Evolutionary conservation across 2,329 filamentous ascomycete genomes (phyloP), one percentile per base, ranked within the genome.

Genomic region (Aspergillus jensenii): DNA sequence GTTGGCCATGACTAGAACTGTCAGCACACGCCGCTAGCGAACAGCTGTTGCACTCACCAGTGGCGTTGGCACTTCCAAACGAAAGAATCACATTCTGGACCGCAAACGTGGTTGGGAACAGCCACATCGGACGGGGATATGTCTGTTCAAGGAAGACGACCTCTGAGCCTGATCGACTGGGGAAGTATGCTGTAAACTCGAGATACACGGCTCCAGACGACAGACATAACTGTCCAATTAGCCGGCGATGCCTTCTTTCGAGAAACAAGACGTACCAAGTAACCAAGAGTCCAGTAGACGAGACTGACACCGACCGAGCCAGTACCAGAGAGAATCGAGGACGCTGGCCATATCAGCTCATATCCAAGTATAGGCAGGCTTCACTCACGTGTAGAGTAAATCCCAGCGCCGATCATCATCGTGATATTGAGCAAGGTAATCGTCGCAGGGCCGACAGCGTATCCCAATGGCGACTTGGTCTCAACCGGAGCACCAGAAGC

Each of bases 141-240:
- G 85, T 84, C 65, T 90, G 87, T 63, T 90, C 87, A 0, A 90
- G 79, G 62, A 88, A 89, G 0, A 87, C 87, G 0, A 87, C 86
- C 64, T 90, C 85, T 0, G 82, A 81, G 0, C 87, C 87, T 1
- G 84, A 87, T 6, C 87, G 82, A 65, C 83, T 88, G 1, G 87
- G 86, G 59, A 89, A 90, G 61, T 86, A 89, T 1, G 84, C 79
- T 0, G 85, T 81, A 12, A 84, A 82, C 65, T 90, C 87, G 6
- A 89, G 81, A 56, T 88, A 89, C 0, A 87, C 81, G 14, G 48
- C 48, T 9, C 48, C 48, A 3, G 48, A 50, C 1, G 48, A 35
- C 14, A 50, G 48, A 31, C 48, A 50, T 4, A 50, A 21, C 48
- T 50, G 19, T 21, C 8, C n/a, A 0, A 78, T 82, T 78, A 0